Base-by-base conservation (phyloP, 768 basidiomycete species). In the Ramaria rubella region DNA sequence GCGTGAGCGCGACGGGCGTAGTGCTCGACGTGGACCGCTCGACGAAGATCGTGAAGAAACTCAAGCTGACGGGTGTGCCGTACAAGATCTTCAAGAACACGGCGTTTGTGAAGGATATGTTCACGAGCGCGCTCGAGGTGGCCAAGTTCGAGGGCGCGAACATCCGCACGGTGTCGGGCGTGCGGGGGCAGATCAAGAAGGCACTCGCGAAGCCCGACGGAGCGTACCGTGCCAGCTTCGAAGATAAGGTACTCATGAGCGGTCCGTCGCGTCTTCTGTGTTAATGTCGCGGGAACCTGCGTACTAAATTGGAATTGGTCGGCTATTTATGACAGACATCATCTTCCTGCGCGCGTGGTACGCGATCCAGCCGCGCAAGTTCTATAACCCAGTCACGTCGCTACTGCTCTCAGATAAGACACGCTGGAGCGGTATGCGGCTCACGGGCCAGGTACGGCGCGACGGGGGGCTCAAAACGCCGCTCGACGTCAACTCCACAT, bases 81-180 rank as follows among this genome's bases (percentile, higher is more conserved):
- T 92, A 86, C 75, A 98, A 98, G 78, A 93, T 98, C 59, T 99
- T 88, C 80, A 98, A 97, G 75, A 99, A 99, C 71, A 99, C 96
- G 12, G 96, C 93, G 2, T 99, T 98, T 70, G 75, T 99, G 63
- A 92, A 87, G 76, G 92, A 96, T 65, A 99, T 99, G 96, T 99
- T 99, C 75, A 85, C 73, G 53, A 85, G 82, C 57, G 86, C 92
- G 30, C 78, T 98, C 30, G 96, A 99, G 70, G 94, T 98, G 12
- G 94, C 94, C 56, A 98, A 96, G 70, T 98, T 99, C 63, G 96
- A 99, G 69, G 96, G 96, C 17, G 96, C 96, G n/a, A 92, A 87
- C 68, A 82, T 99, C 55, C 78, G 86, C 58, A 98, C 95, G 0
- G 96, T 98, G 6, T 94, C 91, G 5, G 96, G 96, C 11, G 90